These are phyloP conservation scores for Tolypocladium ophioglossoides DNA, from an alignment of 2,329 filamentous ascomycete genomes.

Conservation along the genomic window DNA sequence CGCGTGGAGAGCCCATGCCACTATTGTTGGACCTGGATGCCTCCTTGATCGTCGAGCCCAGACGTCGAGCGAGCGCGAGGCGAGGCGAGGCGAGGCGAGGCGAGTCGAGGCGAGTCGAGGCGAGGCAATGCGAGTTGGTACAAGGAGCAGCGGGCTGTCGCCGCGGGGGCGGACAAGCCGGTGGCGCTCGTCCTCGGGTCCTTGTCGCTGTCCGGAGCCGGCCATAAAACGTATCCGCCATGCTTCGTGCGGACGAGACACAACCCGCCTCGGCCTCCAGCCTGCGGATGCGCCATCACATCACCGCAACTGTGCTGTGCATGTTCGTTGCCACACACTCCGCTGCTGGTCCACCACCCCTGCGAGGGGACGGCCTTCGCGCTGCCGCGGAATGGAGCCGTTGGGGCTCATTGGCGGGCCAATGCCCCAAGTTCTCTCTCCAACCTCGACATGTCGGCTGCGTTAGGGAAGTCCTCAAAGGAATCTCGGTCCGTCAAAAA, in stretches of 20 bases:
- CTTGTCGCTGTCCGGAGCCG: no score
- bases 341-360: background rate
- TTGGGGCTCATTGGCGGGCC: background rate
- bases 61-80: background rate
- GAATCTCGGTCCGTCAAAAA: background rate
- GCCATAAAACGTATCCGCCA: background rate
- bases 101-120: background rate
- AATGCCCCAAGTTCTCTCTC: background rate
- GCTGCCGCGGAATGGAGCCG: background rate
- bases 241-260: background rate
- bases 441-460: background rate
- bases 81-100: no score
- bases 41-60: background rate
- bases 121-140: background rate
- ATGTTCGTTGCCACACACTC: background rate
- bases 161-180: no score
- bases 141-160: no score
- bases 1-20: background rate
- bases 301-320: background rate
- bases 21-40: background rate
- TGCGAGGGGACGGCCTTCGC: background rate
- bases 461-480: background rate
- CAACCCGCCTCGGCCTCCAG: background rate
- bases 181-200: no score
- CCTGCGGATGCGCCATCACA: background rate